Percentiles rank a stretch among this genome's conserved stretches.
phyloP scores from a whole-genome alignment of 495 filamentous ascomycete species.

The Apiosordaria backusii region DNA sequence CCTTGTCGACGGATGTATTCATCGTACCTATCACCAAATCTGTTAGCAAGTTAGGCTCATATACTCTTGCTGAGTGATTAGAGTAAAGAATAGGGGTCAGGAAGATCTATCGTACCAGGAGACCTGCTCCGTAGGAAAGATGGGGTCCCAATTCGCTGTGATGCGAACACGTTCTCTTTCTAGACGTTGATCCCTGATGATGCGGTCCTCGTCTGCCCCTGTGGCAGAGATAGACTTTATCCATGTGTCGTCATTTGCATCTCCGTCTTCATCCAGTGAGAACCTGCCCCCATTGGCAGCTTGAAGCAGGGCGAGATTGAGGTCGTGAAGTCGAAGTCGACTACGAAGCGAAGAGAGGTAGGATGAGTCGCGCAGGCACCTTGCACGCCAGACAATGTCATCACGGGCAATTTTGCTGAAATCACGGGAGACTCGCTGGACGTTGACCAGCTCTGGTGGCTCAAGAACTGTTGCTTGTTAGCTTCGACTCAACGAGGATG shows the following conservation, averaged over 20 bases:
- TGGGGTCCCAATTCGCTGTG: conserved; percentile 79
- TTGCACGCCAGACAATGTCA: conserved; percentile 68
- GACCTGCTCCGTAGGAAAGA: conserved; percentile 60
- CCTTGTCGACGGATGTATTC: conserved; percentile 84
- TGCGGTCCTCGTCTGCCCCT: background rate
- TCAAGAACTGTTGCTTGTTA: conserved; percentile 55
- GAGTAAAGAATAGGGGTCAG: no score
- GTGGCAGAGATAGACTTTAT: background rate
- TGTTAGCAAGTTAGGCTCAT: no score
- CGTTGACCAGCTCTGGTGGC: conserved; percentile 60
- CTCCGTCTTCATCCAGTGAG: background rate
- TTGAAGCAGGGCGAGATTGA: background rate
- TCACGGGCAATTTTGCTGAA: conserved; percentile 70
- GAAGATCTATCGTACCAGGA: no score
- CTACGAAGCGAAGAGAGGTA: conserved; percentile 49
- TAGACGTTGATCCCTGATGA: conserved; percentile 9
- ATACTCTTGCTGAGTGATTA: no score
- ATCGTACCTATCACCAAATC: no score
- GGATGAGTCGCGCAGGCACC: conserved; percentile 68
- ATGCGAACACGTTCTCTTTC: conserved; percentile 49
- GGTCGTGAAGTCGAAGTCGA: conserved; percentile 33
- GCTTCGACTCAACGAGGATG: background rate
- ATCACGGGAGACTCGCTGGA: conserved; percentile 67
- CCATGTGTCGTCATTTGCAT: background rate
- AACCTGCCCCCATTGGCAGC: conserved; percentile 14